Evolutionary conservation across 2,329 filamentous ascomycete species (phyloP).

Genomic region (Aspergillus japonicus): DNA sequence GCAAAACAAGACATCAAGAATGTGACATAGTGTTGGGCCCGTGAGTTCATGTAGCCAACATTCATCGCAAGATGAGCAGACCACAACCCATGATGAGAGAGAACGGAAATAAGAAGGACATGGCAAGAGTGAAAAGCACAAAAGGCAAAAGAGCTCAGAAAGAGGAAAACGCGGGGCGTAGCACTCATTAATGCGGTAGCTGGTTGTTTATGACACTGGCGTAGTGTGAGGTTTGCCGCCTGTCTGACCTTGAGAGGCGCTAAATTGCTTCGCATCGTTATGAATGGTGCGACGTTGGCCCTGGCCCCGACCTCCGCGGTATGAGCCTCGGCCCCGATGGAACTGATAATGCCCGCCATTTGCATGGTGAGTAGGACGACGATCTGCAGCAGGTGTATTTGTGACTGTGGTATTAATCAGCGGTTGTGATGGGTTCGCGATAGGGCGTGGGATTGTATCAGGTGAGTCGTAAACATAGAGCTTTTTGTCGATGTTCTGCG

Average conservation of each 20-base stretch:
- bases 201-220: conserved; percentile 28
- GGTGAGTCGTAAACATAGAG: conserved; percentile 98
- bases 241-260: conserved; percentile 28
- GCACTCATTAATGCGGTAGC: not conserved
- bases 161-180: not conserved
- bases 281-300: conserved; percentile 42
- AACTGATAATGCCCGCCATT: conserved; percentile 40
- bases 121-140: conserved; percentile 1
- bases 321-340: conserved; percentile 41
- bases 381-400: conserved; percentile 31
- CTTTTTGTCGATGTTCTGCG: conserved; percentile 90
- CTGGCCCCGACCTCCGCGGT: conserved; percentile 46
- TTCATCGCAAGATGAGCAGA: not conserved
- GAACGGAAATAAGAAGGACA: conserved; percentile 9
- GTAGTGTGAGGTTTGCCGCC: conserved; percentile 30
- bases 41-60: not conserved
- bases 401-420: conserved; percentile 18
- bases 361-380: conserved; percentile 36
- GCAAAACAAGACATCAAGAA: not conserved
- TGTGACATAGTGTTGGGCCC: not conserved
- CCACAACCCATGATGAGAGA: conserved; percentile 7
- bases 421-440: conserved; percentile 54
- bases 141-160: not conserved
- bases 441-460: conserved; percentile 86
- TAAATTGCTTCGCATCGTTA: conserved; percentile 31